These are phyloP conservation scores for Pichia inconspicua DNA, from an alignment of 1,139 yeast genomes.

Conservation along the genomic window DNA sequence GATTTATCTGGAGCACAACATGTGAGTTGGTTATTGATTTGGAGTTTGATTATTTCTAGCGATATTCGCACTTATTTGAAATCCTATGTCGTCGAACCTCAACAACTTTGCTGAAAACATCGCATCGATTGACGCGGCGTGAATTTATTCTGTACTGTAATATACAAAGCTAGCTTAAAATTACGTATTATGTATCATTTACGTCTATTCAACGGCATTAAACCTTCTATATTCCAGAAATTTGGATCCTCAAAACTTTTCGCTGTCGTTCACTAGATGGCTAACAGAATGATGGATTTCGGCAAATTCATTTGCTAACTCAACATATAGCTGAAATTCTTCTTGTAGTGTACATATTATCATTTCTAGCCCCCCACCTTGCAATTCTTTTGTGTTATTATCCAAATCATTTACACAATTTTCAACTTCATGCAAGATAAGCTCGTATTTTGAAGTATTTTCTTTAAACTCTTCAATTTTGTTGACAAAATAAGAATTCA, in stretches of 20 bases:
- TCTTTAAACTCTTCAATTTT: constrained; percentile 44
- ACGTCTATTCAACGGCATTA: too few relatives aligned
- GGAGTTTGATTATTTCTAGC: too few relatives aligned
- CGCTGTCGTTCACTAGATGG: constrained; percentile 15
- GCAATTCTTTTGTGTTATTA: constrained; percentile 28
- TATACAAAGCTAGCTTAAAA: too few relatives aligned
- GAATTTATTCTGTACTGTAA: too few relatives aligned
- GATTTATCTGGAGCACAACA: too few relatives aligned
- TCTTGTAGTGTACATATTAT: constrained; percentile 65
- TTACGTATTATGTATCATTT: too few relatives aligned
- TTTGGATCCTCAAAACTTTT: constrained; percentile 9
- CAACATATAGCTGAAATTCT: constrained; percentile 83
- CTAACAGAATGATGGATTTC: constrained; percentile 74
- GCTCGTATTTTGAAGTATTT: constrained; percentile 61
- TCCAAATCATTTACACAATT: constrained; percentile 68
- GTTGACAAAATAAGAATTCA: constrained; percentile 46
- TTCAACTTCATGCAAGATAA: constrained; percentile 63
- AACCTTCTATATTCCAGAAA: too few relatives aligned
- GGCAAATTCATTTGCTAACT: constrained; percentile 82
- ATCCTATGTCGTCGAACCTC: too few relatives aligned
- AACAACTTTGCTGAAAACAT: too few relatives aligned
- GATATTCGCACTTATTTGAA: too few relatives aligned
- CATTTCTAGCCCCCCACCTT: constrained; percentile 43
- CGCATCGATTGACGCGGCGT: too few relatives aligned
- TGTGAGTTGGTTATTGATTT: too few relatives aligned